These are phyloP conservation scores for Atalantia buxifolia DNA, from an alignment of 345 rosid species.

Conservation along the genomic window DNA sequence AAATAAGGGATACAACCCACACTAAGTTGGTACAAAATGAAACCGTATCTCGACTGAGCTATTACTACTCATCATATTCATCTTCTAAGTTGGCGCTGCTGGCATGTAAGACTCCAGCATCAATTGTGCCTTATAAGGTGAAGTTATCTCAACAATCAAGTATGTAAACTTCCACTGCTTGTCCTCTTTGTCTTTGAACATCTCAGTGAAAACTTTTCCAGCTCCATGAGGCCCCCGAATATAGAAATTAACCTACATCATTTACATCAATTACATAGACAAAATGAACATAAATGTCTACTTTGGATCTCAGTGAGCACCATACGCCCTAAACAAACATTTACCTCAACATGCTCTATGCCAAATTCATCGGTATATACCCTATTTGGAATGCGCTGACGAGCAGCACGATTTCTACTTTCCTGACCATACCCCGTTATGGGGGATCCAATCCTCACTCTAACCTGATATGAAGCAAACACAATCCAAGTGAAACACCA, in stretches of 20 bases:
- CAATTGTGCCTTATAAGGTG: conserved; percentile 68
- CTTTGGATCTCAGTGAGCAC: background rate
- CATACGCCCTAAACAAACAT: background rate
- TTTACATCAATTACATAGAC: no score
- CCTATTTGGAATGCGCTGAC: conserved; percentile 85
- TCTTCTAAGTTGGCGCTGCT: conserved; percentile 18
- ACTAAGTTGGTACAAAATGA: background rate
- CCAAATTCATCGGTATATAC: conserved; percentile 87
- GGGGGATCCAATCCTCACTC: conserved; percentile 95
- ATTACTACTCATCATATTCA: background rate
- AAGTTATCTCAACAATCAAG: conserved; percentile 69
- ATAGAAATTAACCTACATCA: conserved; percentile 64
- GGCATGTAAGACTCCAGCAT: conserved; percentile 92
- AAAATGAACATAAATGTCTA: background rate
- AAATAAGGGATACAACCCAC: background rate
- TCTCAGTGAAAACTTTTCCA: conserved; percentile 81
- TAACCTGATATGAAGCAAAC: conserved; percentile 50
- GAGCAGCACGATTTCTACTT: conserved; percentile 92
- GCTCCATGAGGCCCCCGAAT: conserved; percentile 95
- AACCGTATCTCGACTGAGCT: background rate
- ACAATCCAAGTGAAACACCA: conserved; percentile 2
- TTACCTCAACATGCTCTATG: conserved; percentile 91
- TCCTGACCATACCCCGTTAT: conserved; percentile 97
- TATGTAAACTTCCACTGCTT: conserved; percentile 86
- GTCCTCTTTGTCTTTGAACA: conserved; percentile 86